Conservation (phyloP, 2,329 filamentous ascomycete genomes). For the Alternaria novae-zelandiae region DNA sequence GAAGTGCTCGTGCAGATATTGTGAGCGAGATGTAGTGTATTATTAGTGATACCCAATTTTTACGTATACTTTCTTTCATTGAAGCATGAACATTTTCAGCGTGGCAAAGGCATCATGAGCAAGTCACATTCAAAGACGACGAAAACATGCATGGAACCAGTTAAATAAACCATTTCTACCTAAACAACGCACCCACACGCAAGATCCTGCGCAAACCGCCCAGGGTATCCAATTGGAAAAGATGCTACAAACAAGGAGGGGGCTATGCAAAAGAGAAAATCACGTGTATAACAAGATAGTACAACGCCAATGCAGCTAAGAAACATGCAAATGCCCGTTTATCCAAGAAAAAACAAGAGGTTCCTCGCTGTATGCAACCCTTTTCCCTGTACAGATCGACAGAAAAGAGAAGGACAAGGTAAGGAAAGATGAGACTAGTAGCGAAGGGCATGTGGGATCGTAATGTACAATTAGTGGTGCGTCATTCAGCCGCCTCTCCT, state of each 20-base stretch:
- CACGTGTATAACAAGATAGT: not conserved
- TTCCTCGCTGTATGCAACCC: not conserved
- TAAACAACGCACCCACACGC: not conserved
- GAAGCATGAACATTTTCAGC: not conserved
- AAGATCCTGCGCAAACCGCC: not conserved
- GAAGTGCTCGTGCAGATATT: conserved; percentile 37
- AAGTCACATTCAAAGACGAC: not conserved
- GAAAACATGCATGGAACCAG: not conserved
- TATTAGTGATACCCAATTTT: not conserved
- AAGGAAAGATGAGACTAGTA: not conserved
- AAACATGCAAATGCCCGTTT: not conserved
- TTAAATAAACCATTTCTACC: not conserved
- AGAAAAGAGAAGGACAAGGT: not conserved
- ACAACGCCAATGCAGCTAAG: not conserved
- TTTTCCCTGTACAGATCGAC: not conserved
- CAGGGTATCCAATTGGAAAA: not conserved
- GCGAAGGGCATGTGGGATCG: not conserved
- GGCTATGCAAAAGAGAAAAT: not conserved
- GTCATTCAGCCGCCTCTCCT: conserved; percentile 27
- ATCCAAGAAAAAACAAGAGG: not conserved
- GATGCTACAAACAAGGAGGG: not conserved
- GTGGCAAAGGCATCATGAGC: too few relatives aligned
- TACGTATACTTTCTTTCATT: not conserved
- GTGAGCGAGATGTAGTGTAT: not conserved
- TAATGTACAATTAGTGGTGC: not conserved